Conservation (phyloP, 202 grass and related monocot species). For the Setaria italica region DNA sequence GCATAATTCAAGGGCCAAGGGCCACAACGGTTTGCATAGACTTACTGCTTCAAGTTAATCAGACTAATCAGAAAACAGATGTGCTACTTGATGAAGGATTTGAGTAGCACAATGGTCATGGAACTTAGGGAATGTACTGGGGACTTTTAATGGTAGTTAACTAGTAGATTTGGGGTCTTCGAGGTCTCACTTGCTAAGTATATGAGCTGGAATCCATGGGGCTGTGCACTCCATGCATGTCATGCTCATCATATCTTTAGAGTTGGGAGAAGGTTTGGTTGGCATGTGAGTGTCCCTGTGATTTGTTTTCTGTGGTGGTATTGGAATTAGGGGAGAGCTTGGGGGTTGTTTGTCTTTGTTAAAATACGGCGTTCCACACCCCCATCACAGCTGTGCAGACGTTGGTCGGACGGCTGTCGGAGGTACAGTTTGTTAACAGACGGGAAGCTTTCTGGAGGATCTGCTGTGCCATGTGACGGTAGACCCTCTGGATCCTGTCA, state of each 20-base stretch:
- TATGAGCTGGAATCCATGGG: conserved; percentile 62
- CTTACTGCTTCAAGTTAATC: conserved; percentile 46
- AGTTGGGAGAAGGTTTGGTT: conserved; percentile 38
- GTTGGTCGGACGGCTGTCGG: conserved; percentile 83
- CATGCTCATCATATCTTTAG: conserved; percentile 39
- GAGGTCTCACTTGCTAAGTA: conserved; percentile 44
- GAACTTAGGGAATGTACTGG: conserved; percentile 58
- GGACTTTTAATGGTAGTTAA: conserved; percentile 46
- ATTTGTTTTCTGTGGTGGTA: conserved; percentile 47
- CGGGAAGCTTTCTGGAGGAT: conserved; percentile 49
- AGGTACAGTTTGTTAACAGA: conserved; percentile 63
- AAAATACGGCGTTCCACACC: conserved; percentile 56
- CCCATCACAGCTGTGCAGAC: conserved; percentile 68
- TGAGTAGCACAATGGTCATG: conserved; percentile 39
- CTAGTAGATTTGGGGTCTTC: conserved; percentile 41
- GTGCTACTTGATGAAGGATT: conserved; percentile 32
- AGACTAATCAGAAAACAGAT: conserved; percentile 37
- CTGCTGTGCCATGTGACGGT: conserved; percentile 58
- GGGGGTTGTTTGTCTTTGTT: conserved; percentile 36
- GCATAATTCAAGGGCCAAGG: conserved; percentile 61
- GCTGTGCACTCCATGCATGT: conserved; percentile 49
- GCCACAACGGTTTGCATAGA: conserved; percentile 43
- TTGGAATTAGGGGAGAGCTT: conserved; percentile 43
- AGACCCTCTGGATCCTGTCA: conserved; percentile 64
- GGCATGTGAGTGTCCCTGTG: conserved; percentile 2